Evolutionary conservation across 257 asterid species (phyloP).

Genomic region (Solanum verrucosum): DNA sequence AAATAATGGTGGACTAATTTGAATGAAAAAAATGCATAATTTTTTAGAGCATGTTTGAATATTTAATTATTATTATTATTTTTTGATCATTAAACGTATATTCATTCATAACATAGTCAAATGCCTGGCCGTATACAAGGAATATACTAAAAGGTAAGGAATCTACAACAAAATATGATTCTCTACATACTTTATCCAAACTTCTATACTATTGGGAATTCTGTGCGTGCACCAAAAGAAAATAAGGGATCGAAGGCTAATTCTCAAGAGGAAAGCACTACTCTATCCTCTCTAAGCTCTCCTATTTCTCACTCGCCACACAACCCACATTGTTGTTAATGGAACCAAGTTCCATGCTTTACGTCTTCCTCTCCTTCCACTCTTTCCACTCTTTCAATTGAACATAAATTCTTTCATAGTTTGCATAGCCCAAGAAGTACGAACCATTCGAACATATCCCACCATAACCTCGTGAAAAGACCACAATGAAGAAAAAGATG

Average conservation of each 20-base stretch:
- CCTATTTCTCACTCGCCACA: accelerated
- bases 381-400: background rate
- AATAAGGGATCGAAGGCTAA: background rate
- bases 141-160: background rate
- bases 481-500: background rate
- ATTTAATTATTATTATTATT: background rate
- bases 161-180: background rate
- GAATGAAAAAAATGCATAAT: background rate
- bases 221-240: background rate
- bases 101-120: background rate
- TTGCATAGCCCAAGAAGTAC: background rate
- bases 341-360: background rate
- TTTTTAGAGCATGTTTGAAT: background rate
- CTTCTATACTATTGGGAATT: background rate
- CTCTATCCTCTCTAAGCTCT: background rate
- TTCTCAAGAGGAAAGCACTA: background rate
- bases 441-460: background rate
- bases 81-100: too few species aligned
- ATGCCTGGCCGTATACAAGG: background rate
- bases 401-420: background rate
- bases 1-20: background rate
- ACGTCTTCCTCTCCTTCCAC: background rate
- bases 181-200: background rate
- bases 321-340: background rate
- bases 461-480: background rate